These are phyloP conservation scores for Colletotrichum sidae DNA, from an alignment of 2,329 filamentous ascomycete genomes.

Conservation along the genomic window DNA sequence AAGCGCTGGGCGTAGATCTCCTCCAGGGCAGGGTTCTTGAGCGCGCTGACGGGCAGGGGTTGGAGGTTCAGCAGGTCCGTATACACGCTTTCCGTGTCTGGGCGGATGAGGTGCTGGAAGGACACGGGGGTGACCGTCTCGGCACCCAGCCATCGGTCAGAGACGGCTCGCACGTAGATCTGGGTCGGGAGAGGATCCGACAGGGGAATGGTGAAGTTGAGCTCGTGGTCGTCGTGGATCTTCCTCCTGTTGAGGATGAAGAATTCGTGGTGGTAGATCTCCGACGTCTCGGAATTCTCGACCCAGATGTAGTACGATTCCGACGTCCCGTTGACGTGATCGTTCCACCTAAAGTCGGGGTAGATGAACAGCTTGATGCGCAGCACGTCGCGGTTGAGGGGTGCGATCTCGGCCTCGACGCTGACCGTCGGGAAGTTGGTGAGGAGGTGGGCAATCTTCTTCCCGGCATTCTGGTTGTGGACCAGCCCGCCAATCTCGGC, in stretches of 20 bases:
- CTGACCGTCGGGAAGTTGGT: constrained; percentile 93
- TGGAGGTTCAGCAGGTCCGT: constrained; percentile 94
- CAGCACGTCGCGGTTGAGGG: constrained; percentile 92
- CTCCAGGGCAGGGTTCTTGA: constrained; percentile 89
- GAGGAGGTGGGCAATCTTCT: constrained; percentile 82
- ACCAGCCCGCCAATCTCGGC: constrained; percentile 91
- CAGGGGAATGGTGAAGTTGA: constrained; percentile 96
- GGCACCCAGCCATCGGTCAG: constrained; percentile 95
- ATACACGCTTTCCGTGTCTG: constrained; percentile 97
- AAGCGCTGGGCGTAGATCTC: constrained; percentile 91
- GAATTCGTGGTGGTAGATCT: constrained; percentile 98
- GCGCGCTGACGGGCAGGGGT: constrained; percentile 84
- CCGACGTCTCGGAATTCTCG: constrained; percentile 95
- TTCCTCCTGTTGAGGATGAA: constrained; percentile 93
- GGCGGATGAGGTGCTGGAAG: constrained; percentile 96
- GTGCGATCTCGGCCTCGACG: constrained; percentile 94
- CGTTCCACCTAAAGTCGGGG: constrained; percentile 95
- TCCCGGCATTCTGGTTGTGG: constrained; percentile 89
- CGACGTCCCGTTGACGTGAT: constrained; percentile 90
- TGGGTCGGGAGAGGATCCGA: constrained; percentile 94
- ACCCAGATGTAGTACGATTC: constrained; percentile 99
- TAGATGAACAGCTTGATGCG: constrained; percentile 89
- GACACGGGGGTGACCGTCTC: constrained; percentile 96
- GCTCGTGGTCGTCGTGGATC: constrained; percentile 94
- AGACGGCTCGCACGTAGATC: constrained; percentile 94